Conservation (phyloP, 495 filamentous ascomycete genomes). For the Podospora anserina region DNA sequence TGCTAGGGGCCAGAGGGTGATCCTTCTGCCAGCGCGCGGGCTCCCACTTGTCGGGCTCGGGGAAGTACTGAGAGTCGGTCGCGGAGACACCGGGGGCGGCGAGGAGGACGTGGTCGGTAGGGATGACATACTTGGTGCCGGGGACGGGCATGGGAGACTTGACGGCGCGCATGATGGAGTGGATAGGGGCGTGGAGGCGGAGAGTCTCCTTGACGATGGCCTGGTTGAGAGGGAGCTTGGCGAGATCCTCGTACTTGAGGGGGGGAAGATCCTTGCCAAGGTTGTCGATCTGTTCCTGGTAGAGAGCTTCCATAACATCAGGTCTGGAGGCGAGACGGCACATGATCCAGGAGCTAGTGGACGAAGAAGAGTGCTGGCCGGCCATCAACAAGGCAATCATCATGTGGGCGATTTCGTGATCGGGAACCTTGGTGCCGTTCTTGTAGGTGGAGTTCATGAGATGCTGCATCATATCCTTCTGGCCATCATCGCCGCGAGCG, state of each 20-base stretch:
- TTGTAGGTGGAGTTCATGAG: slow-evolving; percentile 79
- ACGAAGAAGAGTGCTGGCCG: slow-evolving; percentile 83
- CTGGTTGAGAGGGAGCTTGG: slow-evolving; percentile 65
- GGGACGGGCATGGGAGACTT: slow-evolving; percentile 75
- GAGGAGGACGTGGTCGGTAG: slow-evolving; percentile 70
- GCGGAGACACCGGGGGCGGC: slow-evolving; percentile 77
- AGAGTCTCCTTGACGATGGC: slow-evolving; percentile 78
- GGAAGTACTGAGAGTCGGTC: slow-evolving; percentile 69
- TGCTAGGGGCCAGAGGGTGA: slow-evolving; percentile 42
- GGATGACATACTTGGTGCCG: slow-evolving; percentile 75
- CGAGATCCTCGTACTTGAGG: slow-evolving; percentile 63
- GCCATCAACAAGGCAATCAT: slow-evolving; percentile 91
- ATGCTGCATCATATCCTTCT: slow-evolving; percentile 78
- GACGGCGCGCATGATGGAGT: slow-evolving; percentile 82
- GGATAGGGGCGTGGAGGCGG: slow-evolving; percentile 75
- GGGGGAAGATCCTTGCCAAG: slow-evolving; percentile 62
- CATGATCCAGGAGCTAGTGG: slow-evolving; percentile 77
- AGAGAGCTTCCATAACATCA: slow-evolving; percentile 69
- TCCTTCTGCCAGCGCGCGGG: slow-evolving; percentile 78
- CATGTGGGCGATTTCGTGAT: slow-evolving; percentile 83
- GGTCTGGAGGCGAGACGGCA: slow-evolving; percentile 72
- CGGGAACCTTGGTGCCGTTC: slow-evolving; percentile 64
- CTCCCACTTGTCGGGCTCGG: slow-evolving; percentile 76
- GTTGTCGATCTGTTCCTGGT: slow-evolving; percentile 64
- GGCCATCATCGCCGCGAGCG: slow-evolving; percentile 41